Evolutionary conservation across 495 filamentous ascomycete genomes (phyloP).

Genomic region (Trichocladium antarcticum): DNA sequence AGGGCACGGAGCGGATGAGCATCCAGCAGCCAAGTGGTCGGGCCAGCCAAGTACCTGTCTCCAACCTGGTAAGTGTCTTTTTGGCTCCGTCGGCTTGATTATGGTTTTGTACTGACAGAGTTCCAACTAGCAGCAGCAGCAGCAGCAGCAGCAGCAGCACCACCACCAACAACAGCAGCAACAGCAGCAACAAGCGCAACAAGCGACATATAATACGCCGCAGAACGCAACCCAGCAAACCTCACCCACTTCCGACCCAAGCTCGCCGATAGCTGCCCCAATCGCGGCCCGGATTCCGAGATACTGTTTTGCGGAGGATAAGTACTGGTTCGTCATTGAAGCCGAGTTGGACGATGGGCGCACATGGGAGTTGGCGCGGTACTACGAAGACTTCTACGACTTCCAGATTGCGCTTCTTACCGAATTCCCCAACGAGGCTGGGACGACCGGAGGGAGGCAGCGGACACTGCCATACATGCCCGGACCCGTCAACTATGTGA

Average conservation of each 20-base stretch:
- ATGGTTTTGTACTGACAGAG: neutral
- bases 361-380: conserved; percentile 83
- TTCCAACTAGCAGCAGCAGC: conserved; percentile 7
- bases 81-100: neutral
- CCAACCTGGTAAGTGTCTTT: conserved; percentile 31
- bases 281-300: conserved; percentile 76
- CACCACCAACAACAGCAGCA: conserved; percentile 23
- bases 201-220: conserved; percentile 17
- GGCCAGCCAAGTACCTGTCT: conserved; percentile 34
- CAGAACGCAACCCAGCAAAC: conserved; percentile 22
- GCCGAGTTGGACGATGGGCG: conserved; percentile 81
- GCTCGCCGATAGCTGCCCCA: conserved; percentile 38
- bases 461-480: conserved; percentile 96
- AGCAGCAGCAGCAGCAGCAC: conserved; percentile 11
- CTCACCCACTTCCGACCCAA: conserved; percentile 29
- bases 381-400: conserved; percentile 98
- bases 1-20: conserved; percentile 73
- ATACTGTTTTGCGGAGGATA: conserved; percentile 94
- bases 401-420: conserved; percentile 93
- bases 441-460: conserved; percentile 61
- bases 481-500: conserved; percentile 93
- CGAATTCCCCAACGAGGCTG: conserved; percentile 88
- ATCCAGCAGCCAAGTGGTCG: conserved; percentile 42
- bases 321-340: conserved; percentile 98
- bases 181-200: conserved; percentile 23